A percentile compares a stretch with the other conserved stretches of the same genome.
Conservation (phyloP, 169 alveolate species). For the Plasmodium billcollinsi region DNA sequence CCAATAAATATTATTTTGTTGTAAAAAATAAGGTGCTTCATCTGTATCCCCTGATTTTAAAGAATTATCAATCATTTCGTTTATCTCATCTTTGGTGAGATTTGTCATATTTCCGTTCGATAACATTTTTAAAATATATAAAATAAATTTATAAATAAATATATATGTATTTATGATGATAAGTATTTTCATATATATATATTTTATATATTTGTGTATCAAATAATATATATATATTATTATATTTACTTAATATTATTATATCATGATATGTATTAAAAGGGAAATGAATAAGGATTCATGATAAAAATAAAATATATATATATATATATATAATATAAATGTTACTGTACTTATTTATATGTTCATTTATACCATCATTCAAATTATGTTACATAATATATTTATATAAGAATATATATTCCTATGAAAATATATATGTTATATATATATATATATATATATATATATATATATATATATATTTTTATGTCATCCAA, state of each 20-base stretch:
- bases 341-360: background rate
- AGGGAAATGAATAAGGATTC: background rate
- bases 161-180: too few species aligned
- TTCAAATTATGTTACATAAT: background rate
- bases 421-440: background rate
- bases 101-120: background rate
- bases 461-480: background rate
- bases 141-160: too few species aligned
- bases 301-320: background rate
- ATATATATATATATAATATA: slow-evolving; percentile 1
- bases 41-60: slow-evolving; percentile 42
- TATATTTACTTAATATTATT: background rate
- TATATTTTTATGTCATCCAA: too few species aligned
- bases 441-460: background rate
- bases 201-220: background rate
- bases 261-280: background rate
- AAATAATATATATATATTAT: background rate
- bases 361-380: background rate
- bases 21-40: slow-evolving; percentile 77
- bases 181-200: too few species aligned
- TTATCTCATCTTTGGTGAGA: slow-evolving; percentile 6
- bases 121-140: background rate
- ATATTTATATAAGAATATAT: too few species aligned
- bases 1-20: slow-evolving; percentile 90
- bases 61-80: slow-evolving; percentile 45